Conservation (phyloP, 306 rosid species). For the Coriaria nepalensis region DNA sequence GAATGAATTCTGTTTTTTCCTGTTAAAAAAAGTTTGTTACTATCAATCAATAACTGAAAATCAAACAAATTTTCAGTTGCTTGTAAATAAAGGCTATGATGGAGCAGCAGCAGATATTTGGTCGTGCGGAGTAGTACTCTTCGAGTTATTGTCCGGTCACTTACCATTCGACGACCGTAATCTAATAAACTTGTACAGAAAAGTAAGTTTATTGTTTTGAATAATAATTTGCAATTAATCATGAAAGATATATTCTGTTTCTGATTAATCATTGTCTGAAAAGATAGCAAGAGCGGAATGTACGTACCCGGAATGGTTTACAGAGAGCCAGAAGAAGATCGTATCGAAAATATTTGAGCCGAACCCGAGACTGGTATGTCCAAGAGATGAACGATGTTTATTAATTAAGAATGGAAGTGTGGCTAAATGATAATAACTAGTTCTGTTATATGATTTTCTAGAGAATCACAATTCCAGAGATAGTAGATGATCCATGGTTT, state of each 20-base stretch:
- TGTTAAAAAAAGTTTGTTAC: no score
- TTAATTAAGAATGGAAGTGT: not conserved
- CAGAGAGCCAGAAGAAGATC: conserved; percentile 41
- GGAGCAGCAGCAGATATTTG: conserved; percentile 84
- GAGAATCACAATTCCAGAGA: conserved; percentile 47
- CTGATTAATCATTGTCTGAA: conserved; percentile 16
- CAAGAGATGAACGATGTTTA: not conserved
- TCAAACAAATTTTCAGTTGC: conserved; percentile 28
- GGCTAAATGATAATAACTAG: not conserved
- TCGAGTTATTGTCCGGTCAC: conserved; percentile 56
- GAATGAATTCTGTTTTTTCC: no score
- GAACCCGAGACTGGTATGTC: conserved; percentile 28
- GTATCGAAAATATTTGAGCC: conserved; percentile 51
- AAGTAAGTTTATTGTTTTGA: conserved; percentile 25
- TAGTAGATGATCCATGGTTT: conserved; percentile 59
- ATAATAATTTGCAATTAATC: not conserved
- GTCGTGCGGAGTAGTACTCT: conserved; percentile 84
- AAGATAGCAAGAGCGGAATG: conserved; percentile 62
- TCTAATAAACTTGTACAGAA: conserved; percentile 42
- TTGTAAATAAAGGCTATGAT: conserved; percentile 39
- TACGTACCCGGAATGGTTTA: conserved; percentile 51
- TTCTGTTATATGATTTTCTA: conserved; percentile 10
- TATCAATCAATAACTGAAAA: no score
- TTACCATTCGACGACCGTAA: conserved; percentile 64
- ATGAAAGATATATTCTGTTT: conserved; percentile 2